Percentiles rank a stretch among this genome's conserved stretches.
Conservation (phyloP, 2,329 filamentous ascomycete genomes). For the Aureobasidium mangrovei region DNA sequence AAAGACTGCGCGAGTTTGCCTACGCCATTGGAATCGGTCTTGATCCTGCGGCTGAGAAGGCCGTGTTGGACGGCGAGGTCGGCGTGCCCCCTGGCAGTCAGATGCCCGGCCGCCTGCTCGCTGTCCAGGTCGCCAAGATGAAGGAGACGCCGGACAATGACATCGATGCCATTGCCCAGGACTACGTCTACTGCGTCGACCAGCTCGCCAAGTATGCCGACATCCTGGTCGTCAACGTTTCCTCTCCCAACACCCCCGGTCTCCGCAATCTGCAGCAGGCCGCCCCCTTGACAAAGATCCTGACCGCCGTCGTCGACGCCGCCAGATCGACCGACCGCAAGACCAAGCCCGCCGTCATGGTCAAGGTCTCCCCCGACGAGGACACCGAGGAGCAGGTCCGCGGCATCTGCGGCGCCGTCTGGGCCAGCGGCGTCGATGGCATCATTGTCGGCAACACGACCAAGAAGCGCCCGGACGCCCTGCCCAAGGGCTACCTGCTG, state of each 20-base stretch:
- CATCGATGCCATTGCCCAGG: slow-evolving; percentile 66
- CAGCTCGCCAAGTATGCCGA: slow-evolving; percentile 81
- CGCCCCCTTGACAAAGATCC: slow-evolving; percentile 70
- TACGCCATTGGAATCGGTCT: slow-evolving; percentile 57
- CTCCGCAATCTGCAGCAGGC: slow-evolving; percentile 77
- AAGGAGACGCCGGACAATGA: slow-evolving; percentile 81
- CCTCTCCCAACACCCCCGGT: slow-evolving; percentile 90
- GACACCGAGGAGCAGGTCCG: slow-evolving; percentile 75
- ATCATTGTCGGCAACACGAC: slow-evolving; percentile 98
- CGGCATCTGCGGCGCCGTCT: slow-evolving; percentile 81
- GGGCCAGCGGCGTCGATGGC: slow-evolving; percentile 78
- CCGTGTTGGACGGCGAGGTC: slow-evolving; percentile 68
- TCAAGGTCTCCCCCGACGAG: slow-evolving; percentile 96
- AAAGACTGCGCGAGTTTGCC: slow-evolving; percentile 70
- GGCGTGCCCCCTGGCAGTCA: slow-evolving; percentile 77
- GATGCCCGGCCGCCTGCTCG: slow-evolving; percentile 63
- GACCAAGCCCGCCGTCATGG: slow-evolving; percentile 77
- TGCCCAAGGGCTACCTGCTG: slow-evolving; percentile 59
- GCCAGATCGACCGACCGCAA: slow-evolving; percentile 61
- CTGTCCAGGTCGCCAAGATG: slow-evolving; percentile 95
- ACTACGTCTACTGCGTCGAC: slow-evolving; percentile 84
- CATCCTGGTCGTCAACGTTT: slow-evolving; percentile 96
- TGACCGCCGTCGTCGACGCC: slow-evolving; percentile 74
- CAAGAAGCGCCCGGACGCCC: slow-evolving; percentile 63
- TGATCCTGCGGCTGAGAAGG: slow-evolving; percentile 54